phyloP scores from a whole-genome alignment of 108 stramenopile species.

The Skeletonema grethae region DNA sequence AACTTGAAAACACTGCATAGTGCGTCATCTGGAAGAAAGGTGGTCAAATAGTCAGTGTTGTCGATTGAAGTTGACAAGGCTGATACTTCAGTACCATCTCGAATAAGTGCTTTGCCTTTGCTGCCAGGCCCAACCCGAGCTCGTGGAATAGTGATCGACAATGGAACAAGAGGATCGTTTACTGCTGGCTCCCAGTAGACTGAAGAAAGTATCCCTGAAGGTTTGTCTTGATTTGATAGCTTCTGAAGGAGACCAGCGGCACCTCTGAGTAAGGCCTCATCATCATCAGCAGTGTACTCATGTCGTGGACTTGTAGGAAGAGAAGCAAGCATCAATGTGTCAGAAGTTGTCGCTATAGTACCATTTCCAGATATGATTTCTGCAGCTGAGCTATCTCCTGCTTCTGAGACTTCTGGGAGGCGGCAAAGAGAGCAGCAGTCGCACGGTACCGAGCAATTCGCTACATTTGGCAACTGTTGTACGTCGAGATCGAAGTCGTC shows the following conservation, averaged over 20 bases:
- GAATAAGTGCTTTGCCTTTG: neutral
- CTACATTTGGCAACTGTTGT: neutral
- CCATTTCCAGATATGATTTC: neutral
- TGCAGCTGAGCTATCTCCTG: neutral
- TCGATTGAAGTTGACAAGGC: neutral
- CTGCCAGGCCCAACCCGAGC: neutral
- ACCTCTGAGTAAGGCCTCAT: neutral
- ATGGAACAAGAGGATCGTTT: neutral
- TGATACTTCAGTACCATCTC: neutral
- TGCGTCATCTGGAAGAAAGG: slow-evolving; percentile 23
- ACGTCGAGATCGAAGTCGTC: slow-evolving; percentile 10
- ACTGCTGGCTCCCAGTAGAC: neutral
- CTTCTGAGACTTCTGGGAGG: slow-evolving; percentile 5
- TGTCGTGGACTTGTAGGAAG: neutral
- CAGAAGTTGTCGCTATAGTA: neutral
- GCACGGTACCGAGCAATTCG: neutral
- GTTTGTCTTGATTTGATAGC: neutral
- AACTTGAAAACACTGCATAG: slow-evolving; percentile 22
- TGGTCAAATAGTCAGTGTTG: neutral
- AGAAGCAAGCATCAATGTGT: neutral
- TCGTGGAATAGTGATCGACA: neutral
- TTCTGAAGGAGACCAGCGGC: slow-evolving; percentile 3
- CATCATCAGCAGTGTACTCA: neutral
- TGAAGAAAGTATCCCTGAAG: neutral
- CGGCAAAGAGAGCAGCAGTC: slow-evolving; percentile 9